Base-by-base conservation (phyloP, 2,329 filamentous ascomycete genomes). In the Stromatinia cepivora region DNA sequence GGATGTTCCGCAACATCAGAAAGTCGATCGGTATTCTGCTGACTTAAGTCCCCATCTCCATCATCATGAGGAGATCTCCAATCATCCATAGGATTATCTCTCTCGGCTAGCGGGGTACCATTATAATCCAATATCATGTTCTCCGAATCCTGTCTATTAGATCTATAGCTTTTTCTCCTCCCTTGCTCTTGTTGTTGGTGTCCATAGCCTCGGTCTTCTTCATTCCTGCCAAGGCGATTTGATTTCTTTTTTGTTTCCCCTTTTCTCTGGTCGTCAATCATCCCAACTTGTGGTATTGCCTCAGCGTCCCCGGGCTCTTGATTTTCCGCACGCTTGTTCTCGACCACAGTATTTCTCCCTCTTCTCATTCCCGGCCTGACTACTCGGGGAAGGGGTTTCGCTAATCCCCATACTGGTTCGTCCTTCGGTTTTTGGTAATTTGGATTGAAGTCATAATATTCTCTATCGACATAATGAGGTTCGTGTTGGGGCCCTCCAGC, bases 301-400 rank as follows among this genome's bases (percentile, higher is more conserved):
- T 71, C 69, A 4, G 71, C 45, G 48, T 28, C 50, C 3, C 69
- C 70, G 15, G 67, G 71, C 50, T 69, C 48, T 34, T 39, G 11
- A 46, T 57, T 56, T 53, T 71, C 70, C 17, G 58, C 63, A 17
- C 42, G 34, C 57, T 61, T 69, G 17, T 73, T 42, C 48, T 73
- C 71, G 25, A 69, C 56, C 39, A 59, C 68, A 15, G 15, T 17
- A 25, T 42, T n/a, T 46, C 9, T 69, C 4, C 67, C 61, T 66
- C 67, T 50, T 39, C 69, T 66, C 70, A 71, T 72, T 17, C 72
- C 70, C n/a, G 63, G 63, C 25, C 71, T 66, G 3, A 73, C 70
- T 28, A 73, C 72, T 25, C 70, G 69, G 31, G 69, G 72, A 5
- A 74, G 59, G 42, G 71, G 70, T 25, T 72, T 73, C 42, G 71